Percentiles rank a stretch among this genome's conserved stretches.
phyloP scores from a whole-genome alignment of 208 protist genomes.

The Trypanosoma lewisi region DNA sequence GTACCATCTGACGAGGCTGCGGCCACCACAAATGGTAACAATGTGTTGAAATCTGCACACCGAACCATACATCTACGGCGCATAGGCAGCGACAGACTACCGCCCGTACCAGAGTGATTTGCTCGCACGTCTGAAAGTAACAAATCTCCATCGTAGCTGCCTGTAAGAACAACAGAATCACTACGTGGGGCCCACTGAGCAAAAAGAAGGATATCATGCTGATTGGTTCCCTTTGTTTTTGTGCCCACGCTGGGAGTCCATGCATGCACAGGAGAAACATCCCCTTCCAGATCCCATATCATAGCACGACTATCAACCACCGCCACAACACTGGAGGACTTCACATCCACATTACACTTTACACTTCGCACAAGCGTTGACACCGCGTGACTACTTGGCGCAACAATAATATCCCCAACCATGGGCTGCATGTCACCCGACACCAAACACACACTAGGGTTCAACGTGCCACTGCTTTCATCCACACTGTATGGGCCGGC shows the following conservation, averaged over 20 bases:
- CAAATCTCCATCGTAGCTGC: slow-evolving; percentile 64
- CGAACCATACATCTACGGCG: slow-evolving; percentile 30
- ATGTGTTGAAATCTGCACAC: slow-evolving; percentile 63
- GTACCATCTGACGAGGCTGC: slow-evolving; percentile 66
- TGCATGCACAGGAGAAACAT: slow-evolving; percentile 37
- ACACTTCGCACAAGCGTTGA: slow-evolving; percentile 72
- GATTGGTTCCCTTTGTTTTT: neutral
- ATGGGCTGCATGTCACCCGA: slow-evolving; percentile 17
- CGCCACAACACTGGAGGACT: slow-evolving; percentile 38
- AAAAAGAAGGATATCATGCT: slow-evolving; percentile 45
- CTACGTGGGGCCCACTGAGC: slow-evolving; percentile 67
- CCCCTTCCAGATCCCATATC: slow-evolving; percentile 64
- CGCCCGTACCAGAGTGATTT: neutral
- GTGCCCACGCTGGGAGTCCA: slow-evolving; percentile 34
- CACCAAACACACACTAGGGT: slow-evolving; percentile 32
- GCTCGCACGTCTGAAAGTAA: slow-evolving; percentile 59
- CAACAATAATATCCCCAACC: slow-evolving; percentile 53
- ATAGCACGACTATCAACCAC: slow-evolving; percentile 42
- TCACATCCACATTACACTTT: slow-evolving; percentile 37
- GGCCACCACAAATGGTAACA: slow-evolving; percentile 63
- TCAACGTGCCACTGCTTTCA: slow-evolving; percentile 34
- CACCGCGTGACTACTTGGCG: slow-evolving; percentile 50
- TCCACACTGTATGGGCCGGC: slow-evolving; percentile 23
- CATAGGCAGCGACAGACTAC: slow-evolving; percentile 35
- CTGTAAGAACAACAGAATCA: slow-evolving; percentile 61